Percentiles rank a stretch among this genome's conserved stretches.
Evolutionary conservation across 2,329 filamentous ascomycete species (phyloP).

Genomic region (Alternaria sp.): DNA sequence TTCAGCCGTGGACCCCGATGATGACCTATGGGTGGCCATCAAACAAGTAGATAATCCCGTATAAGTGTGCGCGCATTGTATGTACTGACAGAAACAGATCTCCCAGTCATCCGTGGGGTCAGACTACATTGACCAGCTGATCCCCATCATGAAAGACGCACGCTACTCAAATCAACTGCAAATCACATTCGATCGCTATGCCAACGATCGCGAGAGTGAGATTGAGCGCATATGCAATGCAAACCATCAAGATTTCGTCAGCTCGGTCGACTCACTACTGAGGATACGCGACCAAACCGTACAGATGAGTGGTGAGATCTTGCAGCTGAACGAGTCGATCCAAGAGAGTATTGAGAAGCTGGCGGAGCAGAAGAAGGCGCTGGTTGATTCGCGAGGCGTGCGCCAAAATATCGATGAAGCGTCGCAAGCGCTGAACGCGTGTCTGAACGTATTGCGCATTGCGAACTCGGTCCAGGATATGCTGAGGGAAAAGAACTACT

Average conservation of each 20-base stretch:
- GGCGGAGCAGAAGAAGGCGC: constrained; percentile 89
- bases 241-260: constrained; percentile 95
- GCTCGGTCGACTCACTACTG: constrained; percentile 92
- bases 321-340: constrained; percentile 92
- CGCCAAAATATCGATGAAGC: constrained; percentile 96
- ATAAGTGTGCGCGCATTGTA: neutral
- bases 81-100: constrained; percentile 65
- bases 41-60: constrained; percentile 53
- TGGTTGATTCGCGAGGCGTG: constrained; percentile 90
- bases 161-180: constrained; percentile 77
- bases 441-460: constrained; percentile 86
- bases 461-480: constrained; percentile 95
- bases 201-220: constrained; percentile 83
- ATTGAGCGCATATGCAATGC: constrained; percentile 95
- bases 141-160: constrained; percentile 92
- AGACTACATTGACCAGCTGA: constrained; percentile 94
- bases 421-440: constrained; percentile 85
- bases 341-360: constrained; percentile 93
- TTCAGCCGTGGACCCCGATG: constrained; percentile 52
- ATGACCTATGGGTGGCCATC: constrained; percentile 57
- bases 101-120: constrained; percentile 89
- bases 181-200: constrained; percentile 80
- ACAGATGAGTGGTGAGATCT: constrained; percentile 84
- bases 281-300: constrained; percentile 90
- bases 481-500: constrained; percentile 91